A percentile compares a stretch with the other conserved stretches of the same genome.
phyloP scores from a whole-genome alignment of 2,329 filamentous ascomycete genomes.

The Neonectria magnoliae region DNA sequence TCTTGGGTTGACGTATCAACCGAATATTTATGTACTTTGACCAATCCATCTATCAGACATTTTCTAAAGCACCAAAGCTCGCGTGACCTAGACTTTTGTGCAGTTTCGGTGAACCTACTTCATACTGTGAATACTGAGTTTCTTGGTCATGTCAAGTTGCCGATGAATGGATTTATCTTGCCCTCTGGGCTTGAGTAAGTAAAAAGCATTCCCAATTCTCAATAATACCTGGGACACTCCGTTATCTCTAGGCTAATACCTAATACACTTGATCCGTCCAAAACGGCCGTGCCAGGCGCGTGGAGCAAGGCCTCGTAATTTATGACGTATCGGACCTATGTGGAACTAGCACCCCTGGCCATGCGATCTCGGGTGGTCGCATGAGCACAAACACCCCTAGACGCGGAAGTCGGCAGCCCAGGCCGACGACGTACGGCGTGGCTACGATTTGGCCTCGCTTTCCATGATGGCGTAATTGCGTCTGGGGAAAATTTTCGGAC shows the following conservation, averaged over 20 bases:
- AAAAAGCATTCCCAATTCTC: neutral
- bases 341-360: slow-evolving; percentile 7
- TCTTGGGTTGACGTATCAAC: neutral
- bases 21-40: neutral
- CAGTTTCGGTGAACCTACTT: neutral
- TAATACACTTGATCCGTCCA: neutral
- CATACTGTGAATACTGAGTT: neutral
- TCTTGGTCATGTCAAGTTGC: neutral
- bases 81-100: neutral
- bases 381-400: slow-evolving; percentile 3
- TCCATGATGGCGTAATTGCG: slow-evolving; percentile 2
- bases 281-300: slow-evolving; percentile 1
- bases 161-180: neutral
- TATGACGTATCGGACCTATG: slow-evolving; percentile 18
- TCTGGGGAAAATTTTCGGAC: neutral
- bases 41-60: neutral
- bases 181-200: neutral
- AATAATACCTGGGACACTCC: neutral
- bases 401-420: slow-evolving; percentile 21
- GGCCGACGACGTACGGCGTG: neutral
- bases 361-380: slow-evolving; percentile 25
- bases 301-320: slow-evolving; percentile 13
- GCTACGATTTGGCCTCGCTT: neutral
- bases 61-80: neutral
- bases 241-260: no score